phyloP scores from a whole-genome alignment of 495 filamentous ascomycete species.

The Symbiotaphrina buchneri region DNA sequence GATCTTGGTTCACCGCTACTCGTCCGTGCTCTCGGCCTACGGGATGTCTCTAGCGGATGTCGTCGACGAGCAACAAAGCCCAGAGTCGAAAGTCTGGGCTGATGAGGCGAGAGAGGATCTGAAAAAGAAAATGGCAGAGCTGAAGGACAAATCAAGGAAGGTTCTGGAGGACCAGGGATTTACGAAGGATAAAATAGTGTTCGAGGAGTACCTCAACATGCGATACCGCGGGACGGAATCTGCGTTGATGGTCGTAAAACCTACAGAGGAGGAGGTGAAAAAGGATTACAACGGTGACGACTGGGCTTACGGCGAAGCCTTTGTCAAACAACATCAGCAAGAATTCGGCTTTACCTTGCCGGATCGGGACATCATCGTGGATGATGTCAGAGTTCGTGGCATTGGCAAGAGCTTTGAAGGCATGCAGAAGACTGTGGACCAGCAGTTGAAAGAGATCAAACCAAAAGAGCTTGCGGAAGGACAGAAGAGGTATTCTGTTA shows the following conservation, averaged over 20 bases:
- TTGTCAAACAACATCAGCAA: conserved; percentile 69
- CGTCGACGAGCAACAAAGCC: conserved; percentile 80
- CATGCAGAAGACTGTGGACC: conserved; percentile 56
- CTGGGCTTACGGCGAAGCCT: conserved; percentile 67
- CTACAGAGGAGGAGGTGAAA: conserved; percentile 29
- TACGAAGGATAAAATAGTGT: conserved; percentile 42
- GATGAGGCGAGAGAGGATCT: conserved; percentile 12
- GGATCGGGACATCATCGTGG: conserved; percentile 74
- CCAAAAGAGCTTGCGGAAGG: conserved; percentile 19
- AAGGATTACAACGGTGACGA: conserved; percentile 36
- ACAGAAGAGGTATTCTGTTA: conserved; percentile 29
- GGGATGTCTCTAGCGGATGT: conserved; percentile 95
- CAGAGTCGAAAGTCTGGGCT: conserved; percentile 71
- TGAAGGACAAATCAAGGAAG: conserved; percentile 43
- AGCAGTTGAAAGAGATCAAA: conserved; percentile 46
- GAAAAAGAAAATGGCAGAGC: conserved; percentile 28
- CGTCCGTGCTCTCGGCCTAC: conserved; percentile 85
- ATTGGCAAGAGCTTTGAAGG: conserved; percentile 72
- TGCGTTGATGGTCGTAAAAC: conserved; percentile 59
- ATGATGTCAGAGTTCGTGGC: conserved; percentile 75
- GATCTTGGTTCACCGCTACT: conserved; percentile 79
- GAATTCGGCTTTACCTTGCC: conserved; percentile 90
- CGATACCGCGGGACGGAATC: conserved; percentile 76
- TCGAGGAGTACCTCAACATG: conserved; percentile 81
- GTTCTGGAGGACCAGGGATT: conserved; percentile 57